Conservation (phyloP, 768 basidiomycete genomes). For the Pholiota molesta region DNA sequence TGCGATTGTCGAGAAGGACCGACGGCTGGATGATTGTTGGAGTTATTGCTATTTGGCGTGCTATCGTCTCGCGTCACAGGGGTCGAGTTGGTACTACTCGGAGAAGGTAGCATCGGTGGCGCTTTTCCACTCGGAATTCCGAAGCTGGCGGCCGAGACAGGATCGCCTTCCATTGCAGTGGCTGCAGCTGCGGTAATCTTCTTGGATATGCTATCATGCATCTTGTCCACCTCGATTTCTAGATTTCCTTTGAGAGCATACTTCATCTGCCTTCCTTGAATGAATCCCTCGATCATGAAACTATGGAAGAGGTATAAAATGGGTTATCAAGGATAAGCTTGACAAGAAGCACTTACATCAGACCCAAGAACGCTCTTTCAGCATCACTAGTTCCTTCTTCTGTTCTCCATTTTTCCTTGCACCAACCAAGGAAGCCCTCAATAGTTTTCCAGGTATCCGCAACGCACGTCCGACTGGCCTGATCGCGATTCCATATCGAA, state of each 20-base stretch:
- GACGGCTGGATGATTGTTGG: slow-evolving; percentile 32
- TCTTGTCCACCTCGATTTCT: slow-evolving; percentile 41
- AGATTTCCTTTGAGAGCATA: slow-evolving; percentile 37
- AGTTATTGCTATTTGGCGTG: slow-evolving; percentile 47
- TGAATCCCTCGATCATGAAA: slow-evolving; percentile 79
- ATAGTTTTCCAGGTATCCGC: slow-evolving; percentile 70
- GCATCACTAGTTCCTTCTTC: slow-evolving; percentile 53
- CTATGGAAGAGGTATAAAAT: slow-evolving; percentile 41
- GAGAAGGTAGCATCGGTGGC: slow-evolving; percentile 79
- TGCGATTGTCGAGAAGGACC: slow-evolving; percentile 34
- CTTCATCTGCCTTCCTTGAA: slow-evolving; percentile 47
- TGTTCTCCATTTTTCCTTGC: slow-evolving; percentile 67
- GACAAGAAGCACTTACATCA: slow-evolving; percentile 63
- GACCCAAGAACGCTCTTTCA: slow-evolving; percentile 70
- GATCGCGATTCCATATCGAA: slow-evolving; percentile 80
- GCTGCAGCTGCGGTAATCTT: slow-evolving; percentile 45
- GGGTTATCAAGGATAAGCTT: slow-evolving; percentile 19
- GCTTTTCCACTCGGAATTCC: slow-evolving; percentile 43
- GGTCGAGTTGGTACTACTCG: slow-evolving; percentile 77
- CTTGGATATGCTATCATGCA: slow-evolving; percentile 35
- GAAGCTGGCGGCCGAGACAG: slow-evolving; percentile 27
- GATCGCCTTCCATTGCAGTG: slow-evolving; percentile 39
- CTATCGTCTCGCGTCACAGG: slow-evolving; percentile 63
- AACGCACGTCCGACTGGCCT: slow-evolving; percentile 55
- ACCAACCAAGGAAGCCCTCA: slow-evolving; percentile 70